Evolutionary conservation across 345 rosid genomes (phyloP).

Genomic region (Ricinus communis): DNA sequence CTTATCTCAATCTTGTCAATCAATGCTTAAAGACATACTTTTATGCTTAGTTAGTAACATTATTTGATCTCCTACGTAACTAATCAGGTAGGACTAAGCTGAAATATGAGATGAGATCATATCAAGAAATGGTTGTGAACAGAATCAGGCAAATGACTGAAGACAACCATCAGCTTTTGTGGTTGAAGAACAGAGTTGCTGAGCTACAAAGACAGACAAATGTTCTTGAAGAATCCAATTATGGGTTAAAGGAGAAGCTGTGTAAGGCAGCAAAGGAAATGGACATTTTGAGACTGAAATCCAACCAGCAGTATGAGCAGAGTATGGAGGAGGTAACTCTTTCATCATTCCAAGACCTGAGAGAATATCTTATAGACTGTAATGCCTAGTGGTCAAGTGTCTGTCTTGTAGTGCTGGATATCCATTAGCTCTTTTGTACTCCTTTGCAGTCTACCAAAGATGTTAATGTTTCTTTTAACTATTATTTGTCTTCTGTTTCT

Average conservation of each 20-base stretch:
- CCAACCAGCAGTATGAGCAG: slow-evolving; percentile 59
- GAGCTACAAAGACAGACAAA: slow-evolving; percentile 40
- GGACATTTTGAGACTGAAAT: slow-evolving; percentile 55
- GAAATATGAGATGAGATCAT: slow-evolving; percentile 67
- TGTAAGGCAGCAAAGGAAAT: slow-evolving; percentile 50
- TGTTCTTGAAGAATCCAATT: slow-evolving; percentile 53
- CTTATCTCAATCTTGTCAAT: not conserved
- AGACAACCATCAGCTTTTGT: slow-evolving; percentile 61
- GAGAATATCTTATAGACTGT: too few relatives aligned
- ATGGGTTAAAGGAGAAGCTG: slow-evolving; percentile 50
- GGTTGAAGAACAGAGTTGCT: slow-evolving; percentile 43
- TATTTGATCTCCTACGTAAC: not conserved
- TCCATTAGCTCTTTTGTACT: too few relatives aligned
- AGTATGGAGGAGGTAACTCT: slow-evolving; percentile 64
- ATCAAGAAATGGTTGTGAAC: slow-evolving; percentile 68
- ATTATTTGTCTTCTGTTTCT: too few relatives aligned
- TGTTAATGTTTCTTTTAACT: too few relatives aligned
- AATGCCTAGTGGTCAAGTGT: too few relatives aligned
- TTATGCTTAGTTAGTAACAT: too few relatives aligned
- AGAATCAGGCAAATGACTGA: slow-evolving; percentile 57
- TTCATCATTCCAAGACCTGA: too few relatives aligned
- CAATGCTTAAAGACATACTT: not conserved
- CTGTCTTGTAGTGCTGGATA: too few relatives aligned
- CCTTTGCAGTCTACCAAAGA: too few relatives aligned
- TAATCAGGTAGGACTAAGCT: slow-evolving; percentile 56